Percentiles rank a stretch among this genome's conserved stretches.
Evolutionary conservation across 2,329 filamentous ascomycete species (phyloP).

Genomic region (Clonostachys byssicola): DNA sequence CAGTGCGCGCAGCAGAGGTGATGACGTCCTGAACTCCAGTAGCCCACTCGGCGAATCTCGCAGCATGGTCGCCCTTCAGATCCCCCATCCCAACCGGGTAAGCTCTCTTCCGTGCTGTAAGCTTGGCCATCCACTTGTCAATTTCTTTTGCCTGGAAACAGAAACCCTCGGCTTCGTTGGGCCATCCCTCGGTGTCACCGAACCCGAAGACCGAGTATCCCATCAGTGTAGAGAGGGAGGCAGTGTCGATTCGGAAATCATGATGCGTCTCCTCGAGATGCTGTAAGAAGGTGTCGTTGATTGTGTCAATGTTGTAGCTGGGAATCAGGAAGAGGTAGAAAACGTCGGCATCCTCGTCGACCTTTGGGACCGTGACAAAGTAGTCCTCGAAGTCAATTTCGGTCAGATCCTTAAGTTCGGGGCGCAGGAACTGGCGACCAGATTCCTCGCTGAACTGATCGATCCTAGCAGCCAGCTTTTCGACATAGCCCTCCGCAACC

Average conservation of each 20-base stretch:
- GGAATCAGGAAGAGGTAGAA: conserved; percentile 86
- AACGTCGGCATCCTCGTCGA: conserved; percentile 49
- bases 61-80: conserved; percentile 66
- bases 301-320: conserved; percentile 92
- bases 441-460: conserved; percentile 36
- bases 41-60: conserved; percentile 73
- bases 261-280: conserved; percentile 91
- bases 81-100: conserved; percentile 89
- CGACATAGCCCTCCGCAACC: conserved; percentile 60
- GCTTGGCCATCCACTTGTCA: conserved; percentile 95
- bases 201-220: conserved; percentile 95
- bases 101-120: conserved; percentile 81
- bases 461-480: conserved; percentile 48
- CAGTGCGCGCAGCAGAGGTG: conserved; percentile 54
- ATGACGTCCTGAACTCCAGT: conserved; percentile 70
- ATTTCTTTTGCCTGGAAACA: conserved; percentile 88
- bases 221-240: conserved; percentile 68
- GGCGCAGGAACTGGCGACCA: conserved; percentile 40
- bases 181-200: conserved; percentile 89
- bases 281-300: conserved; percentile 81
- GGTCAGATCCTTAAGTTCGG: conserved; percentile 72
- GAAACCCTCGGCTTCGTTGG: conserved; percentile 83
- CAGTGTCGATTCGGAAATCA: conserved; percentile 93
- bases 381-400: conserved; percentile 91
- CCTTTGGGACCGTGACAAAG: conserved; percentile 74